Conservation (phyloP, 164 flowering plant genomes). For the Magnolia sinica region DNA sequence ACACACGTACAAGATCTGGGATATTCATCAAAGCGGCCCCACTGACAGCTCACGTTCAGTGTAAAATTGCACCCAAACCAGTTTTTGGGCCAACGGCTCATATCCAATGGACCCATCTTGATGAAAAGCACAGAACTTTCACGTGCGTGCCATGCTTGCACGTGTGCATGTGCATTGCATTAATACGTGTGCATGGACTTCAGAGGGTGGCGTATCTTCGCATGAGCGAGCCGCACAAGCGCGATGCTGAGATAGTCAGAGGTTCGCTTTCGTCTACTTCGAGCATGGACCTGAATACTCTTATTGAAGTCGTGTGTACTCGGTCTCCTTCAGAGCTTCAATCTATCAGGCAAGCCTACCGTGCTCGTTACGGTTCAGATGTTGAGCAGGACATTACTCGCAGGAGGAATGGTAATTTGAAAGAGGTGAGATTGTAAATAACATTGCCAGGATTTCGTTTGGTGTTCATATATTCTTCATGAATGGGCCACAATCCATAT, state of each 20-base stretch:
- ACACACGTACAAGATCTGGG: neutral
- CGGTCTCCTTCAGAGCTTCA: constrained; percentile 31
- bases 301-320: constrained; percentile 30
- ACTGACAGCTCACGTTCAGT: no score
- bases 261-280: constrained; percentile 15
- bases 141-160: no score
- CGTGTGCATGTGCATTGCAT: no score
- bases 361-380: constrained; percentile 21
- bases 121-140: no score
- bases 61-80: no score
- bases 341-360: constrained; percentile 26
- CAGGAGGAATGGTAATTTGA: constrained; percentile 19
- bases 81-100: no score
- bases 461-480: no score
- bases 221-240: constrained; percentile 28
- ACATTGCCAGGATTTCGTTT: no score
- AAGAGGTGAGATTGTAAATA: constrained; percentile 22
- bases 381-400: constrained; percentile 33
- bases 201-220: constrained; percentile 29
- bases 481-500: no score
- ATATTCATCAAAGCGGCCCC: no score
- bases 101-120: no score
- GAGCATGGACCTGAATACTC: constrained; percentile 14
- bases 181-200: no score
- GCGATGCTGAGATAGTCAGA: constrained; percentile 33